Percentiles rank a stretch among this genome's conserved stretches.
Conservation (phyloP, 441 rosid species). For the Adansonia madagascariensis region DNA sequence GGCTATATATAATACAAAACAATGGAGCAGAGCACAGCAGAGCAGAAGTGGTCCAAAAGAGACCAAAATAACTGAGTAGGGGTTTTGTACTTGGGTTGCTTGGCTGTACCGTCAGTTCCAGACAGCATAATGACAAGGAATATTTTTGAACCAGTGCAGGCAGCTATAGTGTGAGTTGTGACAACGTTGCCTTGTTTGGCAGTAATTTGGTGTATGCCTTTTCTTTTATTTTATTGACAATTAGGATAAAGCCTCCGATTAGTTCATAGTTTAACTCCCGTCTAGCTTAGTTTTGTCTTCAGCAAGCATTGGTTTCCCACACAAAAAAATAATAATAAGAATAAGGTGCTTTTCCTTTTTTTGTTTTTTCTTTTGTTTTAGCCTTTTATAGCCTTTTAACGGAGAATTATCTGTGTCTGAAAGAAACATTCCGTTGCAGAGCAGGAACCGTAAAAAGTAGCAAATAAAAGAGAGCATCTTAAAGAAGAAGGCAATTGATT, state of each 20-base stretch:
- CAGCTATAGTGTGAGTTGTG: too few species aligned
- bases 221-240: not conserved
- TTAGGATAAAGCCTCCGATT: not conserved
- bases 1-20: not conserved
- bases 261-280: not conserved
- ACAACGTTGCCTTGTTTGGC: not conserved
- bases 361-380: too few species aligned
- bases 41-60: not conserved
- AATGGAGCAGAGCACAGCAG: too few species aligned
- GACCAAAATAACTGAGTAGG: not conserved
- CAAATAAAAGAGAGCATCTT: not conserved
- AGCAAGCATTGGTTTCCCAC: not conserved
- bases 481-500: too few species aligned
- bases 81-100: not conserved
- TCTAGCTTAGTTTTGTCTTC: not conserved
- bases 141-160: not conserved
- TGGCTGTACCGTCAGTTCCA: not conserved
- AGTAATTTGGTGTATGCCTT: not conserved
- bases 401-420: not conserved
- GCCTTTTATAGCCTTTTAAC: not conserved
- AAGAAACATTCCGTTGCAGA: not conserved
- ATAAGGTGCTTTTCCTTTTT: too few species aligned
- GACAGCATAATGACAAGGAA: slow-evolving; percentile 16
- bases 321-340: too few species aligned
- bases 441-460: not conserved